phyloP scores from a whole-genome alignment of 2,329 filamentous ascomycete species.

The Chaetothyriales sp. region DNA sequence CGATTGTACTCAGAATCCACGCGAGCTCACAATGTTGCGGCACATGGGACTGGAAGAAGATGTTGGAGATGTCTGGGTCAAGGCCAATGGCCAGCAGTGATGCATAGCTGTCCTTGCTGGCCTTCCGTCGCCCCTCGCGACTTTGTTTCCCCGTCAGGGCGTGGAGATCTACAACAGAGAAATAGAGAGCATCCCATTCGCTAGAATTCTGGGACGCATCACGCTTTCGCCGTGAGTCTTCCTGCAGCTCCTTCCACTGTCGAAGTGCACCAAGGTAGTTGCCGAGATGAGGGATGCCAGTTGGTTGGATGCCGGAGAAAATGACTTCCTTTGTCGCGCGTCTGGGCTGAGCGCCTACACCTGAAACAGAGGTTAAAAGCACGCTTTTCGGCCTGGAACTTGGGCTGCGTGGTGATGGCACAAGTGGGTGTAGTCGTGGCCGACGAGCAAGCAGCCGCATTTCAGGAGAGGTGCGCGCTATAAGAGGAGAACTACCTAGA shows the following conservation, averaged over 20 bases:
- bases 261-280: constrained; percentile 87
- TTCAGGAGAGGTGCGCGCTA: neutral
- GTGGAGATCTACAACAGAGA: constrained; percentile 85
- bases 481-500: neutral
- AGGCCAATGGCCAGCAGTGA: constrained; percentile 73
- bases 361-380: neutral
- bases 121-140: constrained; percentile 44
- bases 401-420: neutral
- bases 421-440: neutral
- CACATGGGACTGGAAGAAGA: constrained; percentile 74
- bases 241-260: constrained; percentile 73
- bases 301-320: constrained; percentile 96
- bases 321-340: constrained; percentile 25
- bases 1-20: constrained; percentile 90
- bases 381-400: neutral
- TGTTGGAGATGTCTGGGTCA: constrained; percentile 56
- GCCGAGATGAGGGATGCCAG: constrained; percentile 81
- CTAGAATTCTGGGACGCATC: constrained; percentile 23
- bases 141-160: constrained; percentile 63
- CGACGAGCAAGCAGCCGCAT: neutral
- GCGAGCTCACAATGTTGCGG: constrained; percentile 76
- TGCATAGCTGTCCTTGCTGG: constrained; percentile 63
- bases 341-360: neutral
- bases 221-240: constrained; percentile 32
- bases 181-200: constrained; percentile 26